Base-by-base conservation (phyloP, 179 eudicot genomes). In the Camellia oleifera region DNA sequence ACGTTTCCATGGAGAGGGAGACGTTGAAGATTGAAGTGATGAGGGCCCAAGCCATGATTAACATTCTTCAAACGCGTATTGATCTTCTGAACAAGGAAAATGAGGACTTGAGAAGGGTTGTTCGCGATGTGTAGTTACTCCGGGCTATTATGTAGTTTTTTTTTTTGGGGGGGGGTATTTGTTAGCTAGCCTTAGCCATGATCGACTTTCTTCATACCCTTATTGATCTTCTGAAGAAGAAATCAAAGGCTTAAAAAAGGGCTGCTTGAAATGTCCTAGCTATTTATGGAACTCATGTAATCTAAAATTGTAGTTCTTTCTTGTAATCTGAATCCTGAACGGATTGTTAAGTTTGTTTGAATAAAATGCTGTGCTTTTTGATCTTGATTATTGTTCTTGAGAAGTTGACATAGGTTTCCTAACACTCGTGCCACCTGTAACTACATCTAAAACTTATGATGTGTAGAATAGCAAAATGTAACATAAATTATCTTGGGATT, bases 11-110 rank as follows among this genome's bases (percentile, higher is more conserved):
- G 86, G 99, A 96, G 87, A 88, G 89, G 87, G 99, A 96, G 86
- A 89, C 98, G 4, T 80, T 96, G 81, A 96, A 96, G 92, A 96
- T 96, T 26, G 99, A 96, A 80, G 89, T 94, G 84, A 96, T 96
- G 99, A 90, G 99, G 73, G 94, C 99, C 15, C 90, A 94, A 85
- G 97, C 99, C 11, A 92, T 96, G 99, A 96, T 96, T 82, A 92
- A 92, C 85, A 85, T 94, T 71, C 98, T 96, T 57, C 98, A 96
- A 81, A 86, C 99, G 2, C 92, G 91, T 61, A 78, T 94, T 45
- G 98, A 96, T 62, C 88, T 86, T 64, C 83, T 90, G 68, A 82
- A 77, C 52, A 92, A 86, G 84, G 98, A 89, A 74, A 91, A 90
- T 52, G 97, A 93, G 65, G 93, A 88, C 69, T 57, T 90, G 73